phyloP scores from a whole-genome alignment of 2,329 filamentous ascomycete species.

The Aspergillus versicolor region DNA sequence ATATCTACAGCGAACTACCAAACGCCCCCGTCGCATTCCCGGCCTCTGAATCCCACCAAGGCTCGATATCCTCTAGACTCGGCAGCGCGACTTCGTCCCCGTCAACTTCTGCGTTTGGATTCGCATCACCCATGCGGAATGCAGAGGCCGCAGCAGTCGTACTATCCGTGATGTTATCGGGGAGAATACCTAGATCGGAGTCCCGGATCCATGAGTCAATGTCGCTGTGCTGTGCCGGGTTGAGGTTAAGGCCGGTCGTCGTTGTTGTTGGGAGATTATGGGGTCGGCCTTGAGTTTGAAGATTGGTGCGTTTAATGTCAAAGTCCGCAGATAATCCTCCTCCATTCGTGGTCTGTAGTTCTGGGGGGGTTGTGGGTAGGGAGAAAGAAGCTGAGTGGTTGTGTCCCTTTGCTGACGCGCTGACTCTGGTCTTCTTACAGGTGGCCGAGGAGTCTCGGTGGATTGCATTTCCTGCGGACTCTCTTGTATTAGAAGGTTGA shows the following conservation, averaged over 20 bases:
- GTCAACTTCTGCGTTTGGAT: conserved; percentile 3
- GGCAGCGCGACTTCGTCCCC: conserved; percentile 17
- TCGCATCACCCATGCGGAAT: conserved; percentile 7
- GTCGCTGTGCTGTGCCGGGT: conserved; percentile 18
- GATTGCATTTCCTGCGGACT: neutral
- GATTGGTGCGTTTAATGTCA: neutral
- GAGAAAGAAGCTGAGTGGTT: neutral
- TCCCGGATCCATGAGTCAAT: conserved; percentile 30
- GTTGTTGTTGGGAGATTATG: conserved; percentile 6
- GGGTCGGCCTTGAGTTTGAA: neutral
- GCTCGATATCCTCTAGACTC: conserved; percentile 28
- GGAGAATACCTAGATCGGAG: conserved; percentile 27
- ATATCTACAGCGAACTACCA: neutral
- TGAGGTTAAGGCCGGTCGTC: neutral
- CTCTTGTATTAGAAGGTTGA: neutral
- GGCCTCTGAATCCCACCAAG: conserved; percentile 30
- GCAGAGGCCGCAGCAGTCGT: neutral
- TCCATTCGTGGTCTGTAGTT: neutral
- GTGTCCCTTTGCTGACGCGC: neutral
- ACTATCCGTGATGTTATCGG: conserved; percentile 18
- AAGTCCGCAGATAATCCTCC: neutral
- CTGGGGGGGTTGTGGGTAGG: neutral
- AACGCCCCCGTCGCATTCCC: neutral
- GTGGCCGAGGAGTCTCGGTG: neutral
- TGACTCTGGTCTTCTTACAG: neutral